phyloP scores from a whole-genome alignment of 2,329 filamentous ascomycete species.

The Arachnopeziza araneosa region DNA sequence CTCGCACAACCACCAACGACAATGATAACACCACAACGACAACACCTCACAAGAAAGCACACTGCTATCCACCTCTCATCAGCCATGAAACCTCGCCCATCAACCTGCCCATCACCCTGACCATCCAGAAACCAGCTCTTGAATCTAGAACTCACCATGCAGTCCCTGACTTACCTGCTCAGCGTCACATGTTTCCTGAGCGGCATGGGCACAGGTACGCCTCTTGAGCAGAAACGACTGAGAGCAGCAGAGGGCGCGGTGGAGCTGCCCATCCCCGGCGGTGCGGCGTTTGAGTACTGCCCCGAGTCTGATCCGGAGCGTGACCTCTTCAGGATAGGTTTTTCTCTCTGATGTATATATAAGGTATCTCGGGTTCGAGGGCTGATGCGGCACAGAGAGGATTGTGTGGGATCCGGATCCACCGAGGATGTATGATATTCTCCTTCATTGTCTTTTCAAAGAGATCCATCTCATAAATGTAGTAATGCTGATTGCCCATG shows the following conservation, averaged over 20 bases:
- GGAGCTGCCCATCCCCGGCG: background rate
- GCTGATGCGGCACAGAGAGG: background rate
- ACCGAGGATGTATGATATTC: background rate
- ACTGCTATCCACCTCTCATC: background rate
- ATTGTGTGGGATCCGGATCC: background rate
- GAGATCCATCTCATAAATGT: too few species aligned
- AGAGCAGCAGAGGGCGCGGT: background rate
- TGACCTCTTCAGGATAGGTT: constrained; percentile 1
- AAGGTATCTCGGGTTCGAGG: background rate
- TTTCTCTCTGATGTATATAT: background rate
- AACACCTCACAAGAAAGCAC: too few species aligned
- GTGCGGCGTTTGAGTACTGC: background rate
- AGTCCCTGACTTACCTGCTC: background rate
- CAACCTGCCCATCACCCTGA: too few species aligned
- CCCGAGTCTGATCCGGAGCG: background rate
- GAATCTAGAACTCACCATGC: background rate
- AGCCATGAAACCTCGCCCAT: too few species aligned
- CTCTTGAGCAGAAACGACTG: background rate
- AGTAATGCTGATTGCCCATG: background rate
- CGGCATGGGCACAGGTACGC: background rate
- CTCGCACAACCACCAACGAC: background rate
- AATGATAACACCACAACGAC: background rate
- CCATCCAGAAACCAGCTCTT: too few species aligned
- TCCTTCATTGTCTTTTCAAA: too few species aligned
- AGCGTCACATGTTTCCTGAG: background rate